A percentile compares a stretch with the other conserved stretches of the same genome.
Conservation (phyloP, 139 green algal species). For the Tetradesmus obliquus region DNA sequence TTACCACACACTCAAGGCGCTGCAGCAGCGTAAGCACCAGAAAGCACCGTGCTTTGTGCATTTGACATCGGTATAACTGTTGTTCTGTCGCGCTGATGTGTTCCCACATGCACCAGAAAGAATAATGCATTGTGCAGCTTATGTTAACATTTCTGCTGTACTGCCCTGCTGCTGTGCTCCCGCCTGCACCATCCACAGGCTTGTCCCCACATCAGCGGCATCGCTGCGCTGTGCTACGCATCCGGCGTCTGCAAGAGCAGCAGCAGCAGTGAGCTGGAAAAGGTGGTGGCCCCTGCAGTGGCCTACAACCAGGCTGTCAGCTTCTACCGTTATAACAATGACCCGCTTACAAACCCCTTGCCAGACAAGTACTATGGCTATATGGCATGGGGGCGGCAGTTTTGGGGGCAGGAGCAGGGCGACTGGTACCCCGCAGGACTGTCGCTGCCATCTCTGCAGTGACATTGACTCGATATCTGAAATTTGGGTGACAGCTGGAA, state of each 20-base stretch:
- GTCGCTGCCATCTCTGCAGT: not conserved
- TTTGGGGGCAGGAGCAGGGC: conserved; percentile 11
- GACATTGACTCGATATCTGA: not conserved
- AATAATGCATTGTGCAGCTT: too few relatives aligned
- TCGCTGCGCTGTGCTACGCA: conserved; percentile 36
- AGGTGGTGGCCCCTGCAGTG: not conserved
- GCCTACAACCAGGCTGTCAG: not conserved
- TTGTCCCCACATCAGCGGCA: conserved; percentile 31
- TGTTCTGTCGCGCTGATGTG: not conserved
- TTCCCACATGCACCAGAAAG: not conserved
- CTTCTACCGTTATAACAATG: not conserved
- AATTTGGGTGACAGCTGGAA: too few relatives aligned
- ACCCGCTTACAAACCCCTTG: not conserved
- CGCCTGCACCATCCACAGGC: not conserved
- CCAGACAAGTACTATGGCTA: conserved; percentile 20
- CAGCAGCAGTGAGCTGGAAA: not conserved
- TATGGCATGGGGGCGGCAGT: conserved; percentile 18
- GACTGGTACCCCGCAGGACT: not conserved
- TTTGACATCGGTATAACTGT: not conserved
- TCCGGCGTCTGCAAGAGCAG: conserved; percentile 21
- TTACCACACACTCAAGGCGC: too few relatives aligned
- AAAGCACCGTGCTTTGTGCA: too few relatives aligned
- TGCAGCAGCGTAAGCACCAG: not conserved
- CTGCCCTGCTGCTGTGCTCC: not conserved
- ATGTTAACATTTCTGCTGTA: too few relatives aligned